Base-by-base conservation (phyloP, 2,329 filamentous ascomycete species). In the Talaromyces sp. region DNA sequence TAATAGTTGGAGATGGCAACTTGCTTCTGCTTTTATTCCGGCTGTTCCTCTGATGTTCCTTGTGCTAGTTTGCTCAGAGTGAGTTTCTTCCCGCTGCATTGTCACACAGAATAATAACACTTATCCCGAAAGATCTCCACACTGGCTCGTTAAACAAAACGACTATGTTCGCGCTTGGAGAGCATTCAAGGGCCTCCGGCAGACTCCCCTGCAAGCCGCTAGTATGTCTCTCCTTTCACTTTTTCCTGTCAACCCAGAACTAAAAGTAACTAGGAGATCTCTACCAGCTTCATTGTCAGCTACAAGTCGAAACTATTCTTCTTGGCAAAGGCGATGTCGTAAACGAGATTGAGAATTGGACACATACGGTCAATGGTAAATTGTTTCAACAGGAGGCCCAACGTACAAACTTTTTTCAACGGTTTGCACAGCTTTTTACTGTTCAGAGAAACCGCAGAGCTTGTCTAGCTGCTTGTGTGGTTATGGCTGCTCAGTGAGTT, bases 241-340 rank as follows among this genome's bases (percentile, higher is more conserved):
- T 14, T 29, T n/a, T 10, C 14, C 8, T 35, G 1, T 26, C 43
- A 9, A 21, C 21, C 13, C 26, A 14, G 32, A 29, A 31, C 11
- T 21, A 21, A 5, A 51, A 50, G 35, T 13, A 29, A 19, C 19
- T 24, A 63, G 62, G 65, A 55, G 65, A 67, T 56, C 56, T 67
- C 9, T 66, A 64, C 55, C 63, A 64, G 38, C 64, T 67, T 35
- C 64, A 67, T 41, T 59, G 55, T 27, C 62, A 65, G 46, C 46
- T 67, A 3, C 57, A 63, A 53, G 63, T 61, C 21, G 58, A 60
- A 54, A 63, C 32, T 14, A 59, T 58, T 21, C 31, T 64, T 6
- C 46, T 62, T 24, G 53, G 35, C 24, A 50, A 56, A 59, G 51
- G 55, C 6, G 32, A 61, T 54, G 43, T 63, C 26, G 53, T 57